Conservation (phyloP, 257 asterid genomes). For the Catharanthus roseus region DNA sequence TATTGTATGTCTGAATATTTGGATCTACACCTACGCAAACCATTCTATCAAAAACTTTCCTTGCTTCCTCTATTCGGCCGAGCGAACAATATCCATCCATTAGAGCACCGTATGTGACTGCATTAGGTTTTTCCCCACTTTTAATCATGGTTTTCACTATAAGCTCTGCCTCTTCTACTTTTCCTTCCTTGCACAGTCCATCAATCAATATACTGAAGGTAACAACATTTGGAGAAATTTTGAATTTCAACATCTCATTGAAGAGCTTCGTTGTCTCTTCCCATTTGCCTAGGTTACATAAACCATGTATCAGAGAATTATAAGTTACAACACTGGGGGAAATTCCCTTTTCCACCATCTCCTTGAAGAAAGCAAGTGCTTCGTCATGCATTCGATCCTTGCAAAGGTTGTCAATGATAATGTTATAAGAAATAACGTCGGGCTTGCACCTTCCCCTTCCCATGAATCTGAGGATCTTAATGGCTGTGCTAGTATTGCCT, state of each 20-base stretch:
- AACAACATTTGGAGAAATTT: conserved; percentile 4
- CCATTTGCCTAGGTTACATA: conserved; percentile 21
- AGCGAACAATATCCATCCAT: conserved; percentile 10
- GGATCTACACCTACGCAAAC: background rate
- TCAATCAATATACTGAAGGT: conserved; percentile 15
- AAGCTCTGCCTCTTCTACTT: background rate
- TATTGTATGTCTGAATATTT: background rate
- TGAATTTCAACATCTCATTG: conserved; percentile 2
- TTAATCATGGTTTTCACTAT: background rate
- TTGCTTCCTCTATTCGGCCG: conserved; percentile 11
- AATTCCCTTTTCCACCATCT: conserved; percentile 17
- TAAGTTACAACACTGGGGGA: conserved; percentile 14
- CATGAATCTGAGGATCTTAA: conserved; percentile 10
- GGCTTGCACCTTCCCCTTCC: background rate
- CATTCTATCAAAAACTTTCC: background rate
- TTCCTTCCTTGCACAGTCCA: conserved; percentile 18
- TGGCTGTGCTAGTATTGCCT: conserved; percentile 4
- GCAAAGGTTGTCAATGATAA: background rate
- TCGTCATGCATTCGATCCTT: conserved; percentile 6
- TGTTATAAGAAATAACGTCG: background rate
- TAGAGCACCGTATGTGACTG: conserved; percentile 3
- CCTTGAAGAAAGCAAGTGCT: conserved; percentile 15
- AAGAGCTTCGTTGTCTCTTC: conserved; percentile 10
- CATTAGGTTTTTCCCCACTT: background rate
- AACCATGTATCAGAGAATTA: conserved; percentile 21